Percentiles rank a stretch among this genome's conserved stretches.
phyloP scores from a whole-genome alignment of 2,329 filamentous ascomycete genomes.

The Clarireedia paspali region DNA sequence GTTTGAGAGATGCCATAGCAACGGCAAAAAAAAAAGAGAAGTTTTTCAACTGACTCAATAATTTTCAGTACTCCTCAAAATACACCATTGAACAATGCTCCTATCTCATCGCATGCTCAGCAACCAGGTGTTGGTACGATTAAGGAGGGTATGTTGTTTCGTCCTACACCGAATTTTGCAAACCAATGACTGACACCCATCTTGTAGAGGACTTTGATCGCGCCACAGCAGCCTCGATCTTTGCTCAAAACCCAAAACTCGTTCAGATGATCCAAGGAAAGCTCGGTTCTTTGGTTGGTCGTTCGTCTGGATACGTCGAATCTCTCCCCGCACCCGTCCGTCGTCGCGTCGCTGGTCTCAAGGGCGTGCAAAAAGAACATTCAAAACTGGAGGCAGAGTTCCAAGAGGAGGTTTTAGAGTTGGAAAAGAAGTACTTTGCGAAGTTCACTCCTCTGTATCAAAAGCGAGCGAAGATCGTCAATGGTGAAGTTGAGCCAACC shows the following conservation, averaged over 20 bases:
- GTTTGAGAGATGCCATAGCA: constrained; percentile 22
- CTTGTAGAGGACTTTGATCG: constrained; percentile 80
- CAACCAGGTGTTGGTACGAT: constrained; percentile 91
- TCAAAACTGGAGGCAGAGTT: constrained; percentile 97
- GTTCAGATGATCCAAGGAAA: constrained; percentile 98
- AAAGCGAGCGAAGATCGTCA: constrained; percentile 89
- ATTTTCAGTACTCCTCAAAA: constrained; percentile 86
- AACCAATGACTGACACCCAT: constrained; percentile 16
- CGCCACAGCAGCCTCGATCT: constrained; percentile 79
- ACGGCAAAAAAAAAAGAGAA: not conserved
- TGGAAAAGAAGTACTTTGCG: constrained; percentile 99
- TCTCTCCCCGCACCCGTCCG: constrained; percentile 83
- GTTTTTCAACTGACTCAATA: constrained; percentile 18
- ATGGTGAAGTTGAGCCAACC: constrained; percentile 77
- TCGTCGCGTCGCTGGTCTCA: constrained; percentile 87
- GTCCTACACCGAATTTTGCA: constrained; percentile 25
- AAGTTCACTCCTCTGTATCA: constrained; percentile 97
- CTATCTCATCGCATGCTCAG: constrained; percentile 95
- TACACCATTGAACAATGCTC: constrained; percentile 89
- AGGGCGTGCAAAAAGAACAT: constrained; percentile 98
- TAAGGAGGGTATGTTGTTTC: constrained; percentile 73
- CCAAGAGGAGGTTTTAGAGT: constrained; percentile 93
- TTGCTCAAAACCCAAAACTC: constrained; percentile 90
- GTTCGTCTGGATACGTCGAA: constrained; percentile 96
- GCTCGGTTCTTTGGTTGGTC: constrained; percentile 84